Base-by-base conservation (phyloP, 1,284 basidiomycete genomes). In the Takashimella tepidaria region DNA sequence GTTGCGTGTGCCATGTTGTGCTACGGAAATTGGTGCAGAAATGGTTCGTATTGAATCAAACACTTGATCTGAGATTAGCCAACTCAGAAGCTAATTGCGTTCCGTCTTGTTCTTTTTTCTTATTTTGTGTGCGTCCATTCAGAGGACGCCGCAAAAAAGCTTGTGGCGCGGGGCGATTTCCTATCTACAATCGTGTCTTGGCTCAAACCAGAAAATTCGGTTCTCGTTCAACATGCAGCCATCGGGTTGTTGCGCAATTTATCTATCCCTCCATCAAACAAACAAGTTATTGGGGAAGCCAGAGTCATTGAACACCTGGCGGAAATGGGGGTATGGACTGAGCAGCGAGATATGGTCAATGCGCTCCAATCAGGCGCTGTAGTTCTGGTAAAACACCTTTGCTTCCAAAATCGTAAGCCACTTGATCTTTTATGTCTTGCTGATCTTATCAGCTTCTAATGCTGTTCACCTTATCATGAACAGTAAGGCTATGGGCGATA, bases 351-450 rank as follows among this genome's bases (percentile, higher is more conserved):
- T 69, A 83, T 91, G 77, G 83, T 87, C 11, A 87, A 89, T 52
- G 82, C 88, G 11, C 84, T 98, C 0, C 95, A 98, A 74, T 81
- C 92, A 23, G 86, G 85, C 46, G 89, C 89, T 0, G 87, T 97
- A 43, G 90, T 89, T 0, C 80, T 92, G 16, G 81, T 88, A 25
- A 97, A 97, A 75, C 88, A 96, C 67, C 79, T 98, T 53, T 91
- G 88, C 69, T 84, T 82, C 56, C 81, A 81, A 37, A 85, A 83
- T 65, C 78, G 91, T 92, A 66, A 65, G 83, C 74, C 3, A 21
- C 11, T 20, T 45, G 1, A 13, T 5, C 24, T 31, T 44, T 21
- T 5, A 26, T 16, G 11, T 31, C n/a, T 40, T 5, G 41, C 47
- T 57, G 22, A 54, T 16, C 5, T 20, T 8, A 49, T 22, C 20